A percentile compares a stretch with the other conserved stretches of the same genome.
Conservation (phyloP, 495 filamentous ascomycete genomes). For the Penicillium nucicola region DNA sequence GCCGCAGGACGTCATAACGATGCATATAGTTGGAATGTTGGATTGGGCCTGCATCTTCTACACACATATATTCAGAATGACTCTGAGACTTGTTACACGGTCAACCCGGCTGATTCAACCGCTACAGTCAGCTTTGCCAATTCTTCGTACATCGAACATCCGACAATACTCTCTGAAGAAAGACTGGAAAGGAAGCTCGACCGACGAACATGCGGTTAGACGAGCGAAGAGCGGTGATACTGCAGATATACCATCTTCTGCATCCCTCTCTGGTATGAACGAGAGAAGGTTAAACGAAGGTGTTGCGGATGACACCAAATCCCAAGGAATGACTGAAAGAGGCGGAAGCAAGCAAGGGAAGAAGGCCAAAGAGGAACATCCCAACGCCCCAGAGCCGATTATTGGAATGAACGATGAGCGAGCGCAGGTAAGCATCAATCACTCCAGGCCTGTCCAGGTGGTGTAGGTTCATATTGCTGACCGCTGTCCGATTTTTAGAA, state of each 20-base stretch:
- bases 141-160: neutral
- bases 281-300: slow-evolving; percentile 36
- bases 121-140: slow-evolving; percentile 13
- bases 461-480: slow-evolving; percentile 12
- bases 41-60: too few relatives aligned
- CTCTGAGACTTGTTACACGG: neutral
- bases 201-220: slow-evolving; percentile 32
- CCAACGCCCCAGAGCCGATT: slow-evolving; percentile 60
- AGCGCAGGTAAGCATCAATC: slow-evolving; percentile 40
- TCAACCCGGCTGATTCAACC: slow-evolving; percentile 12
- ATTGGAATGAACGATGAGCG: slow-evolving; percentile 74
- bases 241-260: slow-evolving; percentile 34
- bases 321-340: slow-evolving; percentile 40
- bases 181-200: slow-evolving; percentile 35
- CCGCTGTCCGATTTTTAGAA: slow-evolving; percentile 20
- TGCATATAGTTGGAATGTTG: too few relatives aligned
- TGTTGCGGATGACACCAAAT: slow-evolving; percentile 35
- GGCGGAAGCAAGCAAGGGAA: slow-evolving; percentile 40
- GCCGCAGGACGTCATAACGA: slow-evolving; percentile 26
- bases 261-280: slow-evolving; percentile 32
- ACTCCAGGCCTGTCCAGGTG: too few relatives aligned
- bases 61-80: too few relatives aligned
- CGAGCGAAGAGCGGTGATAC: slow-evolving; percentile 42
- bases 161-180: slow-evolving; percentile 21
- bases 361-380: slow-evolving; percentile 60